Evolutionary conservation across 2,329 filamentous ascomycete genomes (phyloP), one percentile per base, ranked within the genome.

Genomic region (Pseudopithomyces maydicus): DNA sequence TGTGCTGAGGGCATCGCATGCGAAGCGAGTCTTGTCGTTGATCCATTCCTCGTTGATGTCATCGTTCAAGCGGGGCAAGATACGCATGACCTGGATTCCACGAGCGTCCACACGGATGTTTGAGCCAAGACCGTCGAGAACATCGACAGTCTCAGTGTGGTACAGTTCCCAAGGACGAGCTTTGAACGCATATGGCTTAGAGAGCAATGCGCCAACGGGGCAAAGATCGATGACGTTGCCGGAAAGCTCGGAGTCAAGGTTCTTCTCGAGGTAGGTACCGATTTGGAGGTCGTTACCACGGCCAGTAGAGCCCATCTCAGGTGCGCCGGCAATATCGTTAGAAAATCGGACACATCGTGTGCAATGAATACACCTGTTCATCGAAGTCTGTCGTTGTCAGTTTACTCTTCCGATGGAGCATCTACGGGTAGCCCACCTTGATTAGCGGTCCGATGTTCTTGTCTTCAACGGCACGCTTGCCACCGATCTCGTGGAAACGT

Each of bases 31-130:
- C 85, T 98, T 99, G 82, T 99, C 95, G 79, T 98, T 95, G 77
- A 99, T 98, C 95, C 95, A 99, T 79, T 99, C 95, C 81, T 99
- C 95, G 78, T 99, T 99, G 70, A 99, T 88, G 70, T 98, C 93
- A 74, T 99, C 95, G 76, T 99, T 99, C 59, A 99, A 84, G 69
- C 95, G 87, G 57, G 95, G 95, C 15, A 97, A 75, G 58, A 99
- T 85, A 69, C 95, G 89, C 93, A 99, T 97, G 50, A 99, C 94
- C 80, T 98, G 93, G 64, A 97, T 83, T 57, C 95, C 95, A 72
- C 95, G 88, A 56, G 92, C 90, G 79, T 99, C 95, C 43, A 98
- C 88, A 43, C 95, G 89, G 70, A 99, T 96, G 76, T 96, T 96
- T 56, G 94, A 97, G 58, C 95, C 95, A 59, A 99, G 82, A 41